A percentile compares a stretch with the other conserved stretches of the same genome.
Conservation (phyloP, 73 alveolate species). For the Urostyla sp. region DNA sequence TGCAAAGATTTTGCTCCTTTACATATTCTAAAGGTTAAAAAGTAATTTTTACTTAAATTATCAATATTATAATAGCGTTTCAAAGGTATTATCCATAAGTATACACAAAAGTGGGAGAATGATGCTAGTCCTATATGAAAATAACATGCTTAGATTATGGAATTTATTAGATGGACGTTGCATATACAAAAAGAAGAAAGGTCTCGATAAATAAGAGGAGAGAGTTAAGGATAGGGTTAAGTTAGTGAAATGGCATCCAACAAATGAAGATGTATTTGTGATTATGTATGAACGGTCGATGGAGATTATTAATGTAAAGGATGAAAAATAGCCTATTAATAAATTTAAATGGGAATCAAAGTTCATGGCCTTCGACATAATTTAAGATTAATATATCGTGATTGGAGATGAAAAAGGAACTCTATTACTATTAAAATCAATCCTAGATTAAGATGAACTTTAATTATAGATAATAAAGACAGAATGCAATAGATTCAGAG, state of each 20-base stretch:
- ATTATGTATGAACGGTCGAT: constrained; percentile 21
- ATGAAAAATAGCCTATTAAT: background rate
- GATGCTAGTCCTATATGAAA: constrained; percentile 41
- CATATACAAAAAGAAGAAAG: constrained; percentile 29
- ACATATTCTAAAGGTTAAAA: constrained; percentile 35
- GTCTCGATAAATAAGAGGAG: constrained; percentile 13
- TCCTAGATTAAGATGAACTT: background rate
- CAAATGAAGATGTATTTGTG: background rate
- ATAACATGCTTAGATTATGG: constrained; percentile 58
- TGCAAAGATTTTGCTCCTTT: constrained; percentile 63
- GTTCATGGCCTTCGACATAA: constrained; percentile 14
- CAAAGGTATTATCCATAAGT: constrained; percentile 31
- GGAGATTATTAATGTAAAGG: constrained; percentile 14
- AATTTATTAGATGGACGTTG: constrained; percentile 53
- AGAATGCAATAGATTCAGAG: constrained; percentile 22
- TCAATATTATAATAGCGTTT: background rate
- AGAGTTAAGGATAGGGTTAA: background rate
- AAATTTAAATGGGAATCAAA: constrained; percentile 7
- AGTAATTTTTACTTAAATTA: background rate
- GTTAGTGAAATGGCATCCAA: constrained; percentile 32
- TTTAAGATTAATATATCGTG: background rate
- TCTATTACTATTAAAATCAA: constrained; percentile 1
- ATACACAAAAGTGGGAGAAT: constrained; percentile 52
- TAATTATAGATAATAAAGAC: constrained; percentile 8
- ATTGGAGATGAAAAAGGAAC: constrained; percentile 31